phyloP scores from a whole-genome alignment of 345 rosid genomes.

The Lumnitzera racemosa region DNA sequence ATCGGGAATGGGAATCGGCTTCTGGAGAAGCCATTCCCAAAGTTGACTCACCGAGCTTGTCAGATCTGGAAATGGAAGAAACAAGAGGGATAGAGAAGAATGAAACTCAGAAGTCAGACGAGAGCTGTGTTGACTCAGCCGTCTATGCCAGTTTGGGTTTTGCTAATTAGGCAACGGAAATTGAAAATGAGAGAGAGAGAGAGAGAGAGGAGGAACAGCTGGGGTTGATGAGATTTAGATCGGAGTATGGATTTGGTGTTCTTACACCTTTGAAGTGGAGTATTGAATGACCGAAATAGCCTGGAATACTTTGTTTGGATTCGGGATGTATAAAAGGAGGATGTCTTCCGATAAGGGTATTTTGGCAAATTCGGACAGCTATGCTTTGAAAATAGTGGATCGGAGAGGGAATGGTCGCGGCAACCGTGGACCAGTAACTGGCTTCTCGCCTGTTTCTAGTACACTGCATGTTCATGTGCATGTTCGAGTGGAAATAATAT shows the following conservation, averaged over 20 bases:
- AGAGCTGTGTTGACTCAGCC: too few relatives aligned
- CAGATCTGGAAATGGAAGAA: conserved; percentile 26
- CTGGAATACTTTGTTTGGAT: too few relatives aligned
- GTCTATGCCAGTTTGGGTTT: neutral
- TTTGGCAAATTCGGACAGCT: neutral
- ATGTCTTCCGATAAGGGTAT: neutral
- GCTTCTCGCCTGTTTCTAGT: conserved; percentile 6
- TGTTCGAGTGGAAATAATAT: too few relatives aligned
- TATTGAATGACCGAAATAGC: too few relatives aligned
- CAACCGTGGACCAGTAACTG: conserved; percentile 5
- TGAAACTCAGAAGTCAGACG: too few relatives aligned
- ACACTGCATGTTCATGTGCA: too few relatives aligned
- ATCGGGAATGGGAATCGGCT: conserved; percentile 99
- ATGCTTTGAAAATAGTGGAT: too few relatives aligned
- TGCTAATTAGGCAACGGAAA: neutral
- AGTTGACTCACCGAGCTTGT: conserved; percentile 24
- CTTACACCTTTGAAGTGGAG: neutral
- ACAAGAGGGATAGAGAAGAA: too few relatives aligned
- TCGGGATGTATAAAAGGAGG: too few relatives aligned
- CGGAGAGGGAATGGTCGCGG: neutral
- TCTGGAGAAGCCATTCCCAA: conserved; percentile 99
- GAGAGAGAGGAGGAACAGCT: conserved; percentile 12
- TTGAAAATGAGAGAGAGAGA: neutral
- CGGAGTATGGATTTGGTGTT: conserved; percentile 2
- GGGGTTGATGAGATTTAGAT: conserved; percentile 14